These are phyloP conservation scores for Porphyra umbilicalis DNA, from an alignment of 31 red algal genomes.

Conservation along the genomic window DNA sequence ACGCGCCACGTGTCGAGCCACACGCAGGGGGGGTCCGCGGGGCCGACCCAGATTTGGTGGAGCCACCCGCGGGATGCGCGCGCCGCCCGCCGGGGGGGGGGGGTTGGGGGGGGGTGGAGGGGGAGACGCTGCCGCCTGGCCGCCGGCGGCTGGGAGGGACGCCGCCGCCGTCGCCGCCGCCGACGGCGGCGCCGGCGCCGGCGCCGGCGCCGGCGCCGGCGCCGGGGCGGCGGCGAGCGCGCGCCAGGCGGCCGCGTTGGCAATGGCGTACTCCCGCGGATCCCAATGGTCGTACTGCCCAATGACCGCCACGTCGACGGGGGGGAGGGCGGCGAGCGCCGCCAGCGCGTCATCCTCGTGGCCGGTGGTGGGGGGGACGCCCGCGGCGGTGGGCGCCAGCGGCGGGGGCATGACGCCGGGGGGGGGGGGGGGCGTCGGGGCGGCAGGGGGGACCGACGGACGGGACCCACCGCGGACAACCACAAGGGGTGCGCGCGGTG, in stretches of 20 bases:
- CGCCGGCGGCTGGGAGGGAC: constrained; percentile 1
- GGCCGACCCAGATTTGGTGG: constrained; percentile 74
- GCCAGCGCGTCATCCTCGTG: not conserved
- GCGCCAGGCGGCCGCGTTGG: constrained; percentile 28
- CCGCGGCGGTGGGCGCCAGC: too few relatives aligned
- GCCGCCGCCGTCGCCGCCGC: not conserved
- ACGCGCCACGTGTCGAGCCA: constrained; percentile 73
- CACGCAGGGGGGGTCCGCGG: constrained; percentile 52
- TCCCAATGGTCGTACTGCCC: constrained; percentile 48
- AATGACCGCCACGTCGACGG: not conserved
- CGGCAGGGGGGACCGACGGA: too few relatives aligned
- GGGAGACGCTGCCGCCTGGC: constrained; percentile 6
- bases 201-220: too few relatives aligned
- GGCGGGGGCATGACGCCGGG: not conserved
- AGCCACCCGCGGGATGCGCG: constrained; percentile 48
- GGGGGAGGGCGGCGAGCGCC: not conserved
- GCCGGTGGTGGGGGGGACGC: too few relatives aligned
- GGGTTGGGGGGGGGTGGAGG: too few relatives aligned
- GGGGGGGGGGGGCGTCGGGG: too few relatives aligned
- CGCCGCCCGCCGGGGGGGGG: not conserved
- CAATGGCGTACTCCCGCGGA: constrained; percentile 39
- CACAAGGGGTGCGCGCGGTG: too few relatives aligned
- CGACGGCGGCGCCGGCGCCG: too few relatives aligned
- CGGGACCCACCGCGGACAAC: too few relatives aligned
- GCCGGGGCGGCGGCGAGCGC: not conserved